phyloP scores from a whole-genome alignment of 306 rosid genomes.

The Begonia loranthoides region DNA sequence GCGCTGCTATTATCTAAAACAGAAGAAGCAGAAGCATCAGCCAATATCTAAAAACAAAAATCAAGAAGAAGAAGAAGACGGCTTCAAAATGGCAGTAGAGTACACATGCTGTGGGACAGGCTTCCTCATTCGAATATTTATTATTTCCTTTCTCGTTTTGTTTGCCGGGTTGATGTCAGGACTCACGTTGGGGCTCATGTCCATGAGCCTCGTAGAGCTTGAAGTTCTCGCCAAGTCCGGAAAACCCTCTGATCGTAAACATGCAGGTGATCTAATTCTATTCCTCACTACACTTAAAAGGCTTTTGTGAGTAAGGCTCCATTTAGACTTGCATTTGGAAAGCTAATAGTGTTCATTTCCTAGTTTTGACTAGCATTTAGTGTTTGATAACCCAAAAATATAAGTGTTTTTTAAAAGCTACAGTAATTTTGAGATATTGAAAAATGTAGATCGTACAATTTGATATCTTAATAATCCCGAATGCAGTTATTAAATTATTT shows the following conservation, averaged over 20 bases:
- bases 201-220: constrained; percentile 71
- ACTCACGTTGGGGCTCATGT: constrained; percentile 76
- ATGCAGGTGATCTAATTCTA: constrained; percentile 35
- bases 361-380: too few species aligned
- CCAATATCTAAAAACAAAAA: neutral
- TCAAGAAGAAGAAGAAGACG: constrained; percentile 4
- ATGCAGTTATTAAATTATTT: too few species aligned
- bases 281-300: neutral
- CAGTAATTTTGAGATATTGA: too few species aligned
- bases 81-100: constrained; percentile 26
- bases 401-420: too few species aligned
- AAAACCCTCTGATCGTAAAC: constrained; percentile 31
- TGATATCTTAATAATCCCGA: too few species aligned
- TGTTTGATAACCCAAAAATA: too few species aligned
- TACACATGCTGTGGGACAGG: constrained; percentile 28
- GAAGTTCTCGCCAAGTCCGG: constrained; percentile 80
- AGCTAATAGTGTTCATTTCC: too few species aligned
- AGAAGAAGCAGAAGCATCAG: too few species aligned
- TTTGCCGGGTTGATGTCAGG: constrained; percentile 84
- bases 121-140: constrained; percentile 27
- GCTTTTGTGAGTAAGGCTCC: neutral
- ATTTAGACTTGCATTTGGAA: too few species aligned
- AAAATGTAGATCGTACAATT: too few species aligned
- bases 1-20: too few species aligned
- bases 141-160: constrained; percentile 30